These are phyloP conservation scores for Aspergillus pseudoglaucus DNA, from an alignment of 2,329 filamentous ascomycete species.

Conservation along the genomic window DNA sequence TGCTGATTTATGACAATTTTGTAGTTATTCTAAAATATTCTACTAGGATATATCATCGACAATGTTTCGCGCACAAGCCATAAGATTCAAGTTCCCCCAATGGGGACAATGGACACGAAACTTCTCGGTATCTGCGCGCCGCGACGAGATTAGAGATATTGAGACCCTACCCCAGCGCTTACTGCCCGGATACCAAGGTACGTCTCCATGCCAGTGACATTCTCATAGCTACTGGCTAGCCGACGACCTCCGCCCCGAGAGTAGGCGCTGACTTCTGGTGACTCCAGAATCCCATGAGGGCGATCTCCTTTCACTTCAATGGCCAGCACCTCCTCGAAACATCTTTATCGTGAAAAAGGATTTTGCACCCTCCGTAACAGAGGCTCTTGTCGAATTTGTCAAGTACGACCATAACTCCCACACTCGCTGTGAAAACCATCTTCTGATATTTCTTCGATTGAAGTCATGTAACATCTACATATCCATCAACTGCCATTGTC, in stretches of 20 bases:
- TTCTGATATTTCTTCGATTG: slow-evolving; percentile 37
- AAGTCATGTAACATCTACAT: slow-evolving; percentile 70
- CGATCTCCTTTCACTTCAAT: slow-evolving; percentile 59
- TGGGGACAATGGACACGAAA: slow-evolving; percentile 19
- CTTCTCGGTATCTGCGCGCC: slow-evolving; percentile 37
- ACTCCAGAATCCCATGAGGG: slow-evolving; percentile 49
- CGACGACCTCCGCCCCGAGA: neutral
- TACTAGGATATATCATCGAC: slow-evolving; percentile 15
- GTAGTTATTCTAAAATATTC: neutral
- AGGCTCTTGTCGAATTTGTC: slow-evolving; percentile 53
- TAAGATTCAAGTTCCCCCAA: slow-evolving; percentile 6
- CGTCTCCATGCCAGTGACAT: slow-evolving; percentile 18
- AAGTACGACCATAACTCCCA: slow-evolving; percentile 27
- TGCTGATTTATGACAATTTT: neutral
- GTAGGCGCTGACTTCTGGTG: neutral
- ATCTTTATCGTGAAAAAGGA: slow-evolving; percentile 64
- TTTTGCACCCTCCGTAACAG: slow-evolving; percentile 49
- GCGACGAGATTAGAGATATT: slow-evolving; percentile 41
- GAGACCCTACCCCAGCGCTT: slow-evolving; percentile 45
- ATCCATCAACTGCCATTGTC: slow-evolving; percentile 73
- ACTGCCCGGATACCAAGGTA: slow-evolving; percentile 59
- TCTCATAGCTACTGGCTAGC: neutral
- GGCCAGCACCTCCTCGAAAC: slow-evolving; percentile 63
- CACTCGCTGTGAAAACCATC: slow-evolving; percentile 1
- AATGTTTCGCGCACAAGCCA: slow-evolving; percentile 9